Evolutionary conservation across 129 eudicot species (phyloP).

Genomic region (Solidago caesia): DNA sequence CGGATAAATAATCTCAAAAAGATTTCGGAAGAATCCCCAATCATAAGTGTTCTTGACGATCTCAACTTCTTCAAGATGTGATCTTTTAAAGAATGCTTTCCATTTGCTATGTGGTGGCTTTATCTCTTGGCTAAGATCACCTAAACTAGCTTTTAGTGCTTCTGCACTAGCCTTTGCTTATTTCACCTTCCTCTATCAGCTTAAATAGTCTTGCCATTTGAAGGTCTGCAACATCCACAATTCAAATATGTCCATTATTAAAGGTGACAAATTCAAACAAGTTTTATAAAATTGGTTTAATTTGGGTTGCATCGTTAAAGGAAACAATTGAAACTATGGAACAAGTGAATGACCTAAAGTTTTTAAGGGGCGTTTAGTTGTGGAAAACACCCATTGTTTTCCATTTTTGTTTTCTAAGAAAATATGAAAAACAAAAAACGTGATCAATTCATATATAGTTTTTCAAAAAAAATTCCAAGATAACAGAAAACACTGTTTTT

Average conservation of each 20-base stretch:
- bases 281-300: background rate
- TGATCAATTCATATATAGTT: too few relatives aligned
- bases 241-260: background rate
- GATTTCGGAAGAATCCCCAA: slow-evolving; percentile 61
- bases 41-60: slow-evolving; percentile 65
- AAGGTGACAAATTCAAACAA: background rate
- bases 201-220: slow-evolving; percentile 87
- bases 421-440: too few relatives aligned
- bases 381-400: too few relatives aligned
- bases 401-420: too few relatives aligned
- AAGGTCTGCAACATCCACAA: slow-evolving; percentile 49
- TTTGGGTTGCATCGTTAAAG: too few relatives aligned
- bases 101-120: slow-evolving; percentile 74
- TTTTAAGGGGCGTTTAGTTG: too few relatives aligned
- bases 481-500: too few relatives aligned
- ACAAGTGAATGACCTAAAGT: too few relatives aligned
- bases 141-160: slow-evolving; percentile 74
- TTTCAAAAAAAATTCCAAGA: too few relatives aligned
- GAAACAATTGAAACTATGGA: too few relatives aligned
- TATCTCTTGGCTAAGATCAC: slow-evolving; percentile 43
- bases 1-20: slow-evolving; percentile 64
- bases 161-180: slow-evolving; percentile 89
- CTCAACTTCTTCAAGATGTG: slow-evolving; percentile 54
- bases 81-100: slow-evolving; percentile 69
- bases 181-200: slow-evolving; percentile 68